Conservation (phyloP, 2,329 filamentous ascomycete genomes). For the Juglanconis sp. region DNA sequence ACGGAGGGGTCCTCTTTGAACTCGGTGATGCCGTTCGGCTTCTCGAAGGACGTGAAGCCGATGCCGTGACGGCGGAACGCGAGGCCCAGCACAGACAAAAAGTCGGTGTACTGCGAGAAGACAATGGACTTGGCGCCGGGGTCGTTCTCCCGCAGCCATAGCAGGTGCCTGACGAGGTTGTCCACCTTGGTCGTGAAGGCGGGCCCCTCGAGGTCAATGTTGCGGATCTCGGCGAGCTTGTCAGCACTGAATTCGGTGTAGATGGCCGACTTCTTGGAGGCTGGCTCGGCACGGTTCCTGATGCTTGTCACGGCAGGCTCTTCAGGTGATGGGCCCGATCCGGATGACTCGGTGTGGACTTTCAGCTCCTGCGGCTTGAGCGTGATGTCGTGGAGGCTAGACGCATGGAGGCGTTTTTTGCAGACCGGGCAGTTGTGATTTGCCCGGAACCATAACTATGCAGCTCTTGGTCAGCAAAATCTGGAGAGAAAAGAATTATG, state of each 20-base stretch:
- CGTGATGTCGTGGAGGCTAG: slow-evolving; percentile 80
- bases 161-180: slow-evolving; percentile 72
- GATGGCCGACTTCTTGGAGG: slow-evolving; percentile 48
- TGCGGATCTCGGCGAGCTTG: slow-evolving; percentile 75
- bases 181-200: slow-evolving; percentile 92
- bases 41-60: slow-evolving; percentile 67
- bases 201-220: slow-evolving; percentile 67
- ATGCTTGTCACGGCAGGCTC: slow-evolving; percentile 15
- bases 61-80: slow-evolving; percentile 74
- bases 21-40: slow-evolving; percentile 62
- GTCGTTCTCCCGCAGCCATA: slow-evolving; percentile 82
- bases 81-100: slow-evolving; percentile 67
- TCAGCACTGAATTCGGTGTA: slow-evolving; percentile 73
- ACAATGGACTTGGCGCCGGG: slow-evolving; percentile 87
- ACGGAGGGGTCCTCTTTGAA: slow-evolving; percentile 73
- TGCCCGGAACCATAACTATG: slow-evolving; percentile 62
- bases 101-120: slow-evolving; percentile 84
- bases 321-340: slow-evolving; percentile 23
- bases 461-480: background rate
- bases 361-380: slow-evolving; percentile 73
- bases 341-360: slow-evolving; percentile 46
- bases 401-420: slow-evolving; percentile 62
- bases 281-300: slow-evolving; percentile 11
- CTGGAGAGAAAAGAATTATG: background rate
- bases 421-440: slow-evolving; percentile 81